Percentiles rank a stretch among this genome's conserved stretches.
These are phyloP conservation scores for Chimonanthus praecox DNA, from an alignment of 164 flowering plant genomes.

Conservation along the genomic window DNA sequence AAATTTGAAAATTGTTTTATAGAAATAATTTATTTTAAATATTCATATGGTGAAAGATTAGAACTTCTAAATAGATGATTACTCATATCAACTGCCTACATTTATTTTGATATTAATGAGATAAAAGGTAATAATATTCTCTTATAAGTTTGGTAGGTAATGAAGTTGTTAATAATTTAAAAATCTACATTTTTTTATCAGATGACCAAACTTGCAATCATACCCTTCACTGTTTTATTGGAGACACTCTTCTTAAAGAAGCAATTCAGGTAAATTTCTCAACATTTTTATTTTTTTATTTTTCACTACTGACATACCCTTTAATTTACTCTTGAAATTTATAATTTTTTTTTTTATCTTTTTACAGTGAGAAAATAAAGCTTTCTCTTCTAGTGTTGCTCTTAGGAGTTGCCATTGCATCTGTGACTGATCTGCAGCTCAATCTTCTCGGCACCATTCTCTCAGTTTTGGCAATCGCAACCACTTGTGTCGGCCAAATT, in stretches of 20 bases:
- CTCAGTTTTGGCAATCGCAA: slow-evolving; percentile 77
- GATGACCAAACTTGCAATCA: slow-evolving; percentile 99
- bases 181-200: slow-evolving; percentile 21
- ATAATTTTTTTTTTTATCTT: not conserved
- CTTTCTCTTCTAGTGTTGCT: slow-evolving; percentile 71
- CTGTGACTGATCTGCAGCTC: slow-evolving; percentile 94
- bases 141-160: no score
- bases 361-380: slow-evolving; percentile 73
- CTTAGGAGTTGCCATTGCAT: slow-evolving; percentile 90
- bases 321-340: not conserved
- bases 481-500: slow-evolving; percentile 95
- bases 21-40: no score
- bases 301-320: not conserved
- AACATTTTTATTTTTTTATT: not conserved
- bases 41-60: no score
- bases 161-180: no score
- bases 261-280: slow-evolving; percentile 72
- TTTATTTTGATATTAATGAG: no score
- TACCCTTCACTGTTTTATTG: slow-evolving; percentile 89
- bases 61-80: no score
- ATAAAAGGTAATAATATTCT: no score
- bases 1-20: no score
- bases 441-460: slow-evolving; percentile 76
- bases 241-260: slow-evolving; percentile 87
- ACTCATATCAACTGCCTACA: no score